Evolutionary conservation across 805 yeast species (phyloP).

Genomic region (Wickerhamomyces chambardii): DNA sequence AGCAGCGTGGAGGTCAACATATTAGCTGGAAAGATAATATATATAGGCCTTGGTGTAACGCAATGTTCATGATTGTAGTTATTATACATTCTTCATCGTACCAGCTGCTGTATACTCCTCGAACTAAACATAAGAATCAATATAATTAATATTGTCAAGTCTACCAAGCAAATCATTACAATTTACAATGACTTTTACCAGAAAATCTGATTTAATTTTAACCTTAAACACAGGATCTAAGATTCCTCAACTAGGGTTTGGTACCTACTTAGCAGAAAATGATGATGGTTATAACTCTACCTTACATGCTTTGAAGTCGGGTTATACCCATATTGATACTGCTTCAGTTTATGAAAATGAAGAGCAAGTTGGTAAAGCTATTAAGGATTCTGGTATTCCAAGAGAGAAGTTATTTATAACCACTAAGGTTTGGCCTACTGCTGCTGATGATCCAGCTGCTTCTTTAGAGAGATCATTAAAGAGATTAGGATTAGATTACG

Average conservation of each 20-base stretch:
- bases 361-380: conserved; percentile 48
- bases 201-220: conserved; percentile 14
- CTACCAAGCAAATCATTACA: too few species aligned
- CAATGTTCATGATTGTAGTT: too few species aligned
- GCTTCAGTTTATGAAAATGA: conserved; percentile 26
- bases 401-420: conserved; percentile 57
- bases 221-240: conserved; percentile 52
- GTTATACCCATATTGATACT: conserved; percentile 9
- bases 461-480: conserved; percentile 52
- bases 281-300: conserved; percentile 50
- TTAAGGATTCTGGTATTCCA: conserved; percentile 46
- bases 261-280: conserved; percentile 59
- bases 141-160: too few species aligned
- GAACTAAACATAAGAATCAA: too few species aligned
- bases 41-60: too few species aligned
- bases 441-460: conserved; percentile 34
- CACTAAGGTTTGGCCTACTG: conserved; percentile 54
- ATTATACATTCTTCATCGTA: too few species aligned
- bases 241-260: conserved; percentile 66
- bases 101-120: too few species aligned
- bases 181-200: conserved; percentile 6
- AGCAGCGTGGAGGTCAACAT: too few species aligned
- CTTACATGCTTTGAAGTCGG: conserved; percentile 46
- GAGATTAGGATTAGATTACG: conserved; percentile 63
- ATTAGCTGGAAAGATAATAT: too few species aligned